These are phyloP conservation scores for Arctium minus DNA, from an alignment of 129 eudicot species.

Conservation along the genomic window DNA sequence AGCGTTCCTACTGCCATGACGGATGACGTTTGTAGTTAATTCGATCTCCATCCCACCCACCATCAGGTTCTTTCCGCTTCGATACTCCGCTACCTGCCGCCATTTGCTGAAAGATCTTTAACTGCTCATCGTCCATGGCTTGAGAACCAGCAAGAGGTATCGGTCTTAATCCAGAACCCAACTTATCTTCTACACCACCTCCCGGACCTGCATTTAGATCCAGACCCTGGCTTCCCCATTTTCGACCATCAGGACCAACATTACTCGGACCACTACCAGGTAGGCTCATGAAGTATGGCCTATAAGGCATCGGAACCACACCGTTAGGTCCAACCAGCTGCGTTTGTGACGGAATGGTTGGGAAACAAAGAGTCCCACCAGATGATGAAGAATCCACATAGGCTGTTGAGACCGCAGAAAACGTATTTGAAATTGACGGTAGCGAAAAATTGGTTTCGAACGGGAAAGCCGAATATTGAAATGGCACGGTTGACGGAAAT, in stretches of 20 bases:
- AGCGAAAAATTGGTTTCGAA: conserved; percentile 64
- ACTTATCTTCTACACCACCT: conserved; percentile 45
- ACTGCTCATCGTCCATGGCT: conserved; percentile 50
- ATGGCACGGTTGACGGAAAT: conserved; percentile 42
- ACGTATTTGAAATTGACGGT: conserved; percentile 53
- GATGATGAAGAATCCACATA: conserved; percentile 57
- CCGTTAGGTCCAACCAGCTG: conserved; percentile 54
- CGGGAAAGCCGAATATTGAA: conserved; percentile 67
- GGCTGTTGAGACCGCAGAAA: conserved; percentile 59
- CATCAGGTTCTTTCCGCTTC: conserved; percentile 88
- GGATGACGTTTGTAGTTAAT: conserved; percentile 59
- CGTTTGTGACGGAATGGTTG: conserved; percentile 50
- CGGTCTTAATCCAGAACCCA: conserved; percentile 45
- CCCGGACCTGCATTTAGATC: conserved; percentile 89
- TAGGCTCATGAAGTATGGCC: conserved; percentile 55
- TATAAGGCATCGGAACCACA: conserved; percentile 48
- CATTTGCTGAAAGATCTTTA: conserved; percentile 41
- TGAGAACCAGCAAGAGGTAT: conserved; percentile 50
- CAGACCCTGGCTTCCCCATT: conserved; percentile 70
- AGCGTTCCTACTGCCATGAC: conserved; percentile 56
- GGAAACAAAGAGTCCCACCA: conserved; percentile 57
- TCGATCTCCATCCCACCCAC: conserved; percentile 68
- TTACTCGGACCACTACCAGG: conserved; percentile 59
- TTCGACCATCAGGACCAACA: conserved; percentile 51
- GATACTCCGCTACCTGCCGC: conserved; percentile 42